Base-by-base conservation (phyloP, 805 yeast genomes). In the Clavispora santaluciae region DNA sequence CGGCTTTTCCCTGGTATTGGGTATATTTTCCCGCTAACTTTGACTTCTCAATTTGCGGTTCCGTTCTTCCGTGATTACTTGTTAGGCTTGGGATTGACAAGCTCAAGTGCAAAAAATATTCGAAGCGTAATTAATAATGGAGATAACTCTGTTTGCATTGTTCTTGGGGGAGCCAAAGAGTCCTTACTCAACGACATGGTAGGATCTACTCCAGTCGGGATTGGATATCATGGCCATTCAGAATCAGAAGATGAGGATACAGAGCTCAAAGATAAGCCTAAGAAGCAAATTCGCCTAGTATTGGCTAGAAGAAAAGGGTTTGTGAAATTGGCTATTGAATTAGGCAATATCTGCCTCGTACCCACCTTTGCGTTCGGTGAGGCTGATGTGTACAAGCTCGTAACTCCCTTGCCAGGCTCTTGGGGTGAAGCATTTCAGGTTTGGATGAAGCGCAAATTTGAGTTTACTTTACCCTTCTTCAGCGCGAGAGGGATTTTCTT, bases 141-240 rank as follows among this genome's bases (percentile, higher is more conserved):
- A 12, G 79, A 83, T 48, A 81, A 78, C 51, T 85, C 95, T 2
- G 83, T 90, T 10, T 85, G 91, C 46, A 81, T 93, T 43, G 98
- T 93, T 1, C 81, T 93, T 18, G 99, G 99, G 2, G 99, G 99
- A 0, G 98, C 98, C 0, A 85, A 88, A 44, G 99, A 93, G 55
- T 80, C 95, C 1, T 67, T 93, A 26, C 59, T 86, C 21, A 69
- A 69, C 45, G 59, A 62, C 35, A 63, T 66, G 48, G 71, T 69
- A 11, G 62, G 66, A 1, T 48, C 55, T 28, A 53, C 54, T n/a
- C 55, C 60, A 16, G 60, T 66, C 1, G 72, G 72, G 5, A 57
- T 58, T 26, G 71, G 70, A 2, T 66, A 62, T 45, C 48, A 51
- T 15, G 53, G 46, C 9, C 17, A 35, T 6, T 40, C 36, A 10